Base-by-base conservation (phyloP, 495 filamentous ascomycete species). In the Aspergillus indologenus region DNA sequence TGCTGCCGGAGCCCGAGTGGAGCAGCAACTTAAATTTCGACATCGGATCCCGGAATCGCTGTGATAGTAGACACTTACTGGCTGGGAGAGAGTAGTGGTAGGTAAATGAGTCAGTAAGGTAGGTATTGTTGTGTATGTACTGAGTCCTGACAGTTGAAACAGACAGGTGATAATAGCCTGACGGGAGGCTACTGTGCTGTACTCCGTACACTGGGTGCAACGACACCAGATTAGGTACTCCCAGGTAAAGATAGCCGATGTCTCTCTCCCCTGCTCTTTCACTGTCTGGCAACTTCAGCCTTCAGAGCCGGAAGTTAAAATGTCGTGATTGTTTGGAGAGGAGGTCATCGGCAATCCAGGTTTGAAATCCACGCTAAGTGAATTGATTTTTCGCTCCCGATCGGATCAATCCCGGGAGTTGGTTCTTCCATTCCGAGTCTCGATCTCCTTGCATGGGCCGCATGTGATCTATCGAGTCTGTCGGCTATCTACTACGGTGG, bases 1-100 rank as follows among this genome's bases (percentile, higher is more conserved):
- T 48, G 59, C 48, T 50, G 59, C 63, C 63, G 63, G 57, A 22
- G 56, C 47, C 63, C 63, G 63, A 43, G 62, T 64, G 62, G 62
- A 56, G 50, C 26, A 45, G 47, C 26, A 57, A 57, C 55, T 50
- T 57, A 57, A 57, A 56, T 42, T 50, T 49, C 55, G 55, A 40
- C n/a, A 18, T 51, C 23, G 15, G 23, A 40, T 40, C 34, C 34
- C 34, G 34, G 34, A 40, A 40, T 40, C 34, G 12, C 34, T 40
- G 34, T 2, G 6, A 40, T 2, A 15, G 34, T 29, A 29, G 26
- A 9, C 9, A 3, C 26, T 29, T n/a, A n/a, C n/a, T n/a, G n/a
- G 26, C 26, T 29, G 26, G 26, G 26, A 29, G 26, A 9, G 26
- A 29, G 5, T 40, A 40, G 34, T 2, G 5, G 12, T 40, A 40